These are phyloP conservation scores for Lagenidium giganteum DNA, from an alignment of 352 stramenopile genomes.

Conservation along the genomic window DNA sequence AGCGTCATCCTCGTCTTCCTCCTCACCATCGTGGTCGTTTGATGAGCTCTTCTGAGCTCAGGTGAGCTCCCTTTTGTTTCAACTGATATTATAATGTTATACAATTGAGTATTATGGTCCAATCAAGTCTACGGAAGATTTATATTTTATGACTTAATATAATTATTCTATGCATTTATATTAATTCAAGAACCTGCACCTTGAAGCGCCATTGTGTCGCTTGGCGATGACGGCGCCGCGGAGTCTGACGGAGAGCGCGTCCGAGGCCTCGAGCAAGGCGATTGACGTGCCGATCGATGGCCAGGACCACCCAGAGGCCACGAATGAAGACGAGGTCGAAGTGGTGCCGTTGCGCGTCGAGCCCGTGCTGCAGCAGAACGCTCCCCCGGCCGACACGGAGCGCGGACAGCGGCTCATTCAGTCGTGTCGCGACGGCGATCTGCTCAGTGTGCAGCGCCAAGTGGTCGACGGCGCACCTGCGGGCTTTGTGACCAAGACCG, in stretches of 20 bases:
- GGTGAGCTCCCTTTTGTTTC: too few species aligned
- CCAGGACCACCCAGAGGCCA: slow-evolving; percentile 9
- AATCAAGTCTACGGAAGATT: too few species aligned
- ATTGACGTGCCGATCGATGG: slow-evolving; percentile 8
- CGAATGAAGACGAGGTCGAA: slow-evolving; percentile 21
- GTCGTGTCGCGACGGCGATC: slow-evolving; percentile 45
- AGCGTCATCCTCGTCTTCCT: slow-evolving; percentile 4
- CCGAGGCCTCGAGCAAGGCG: background rate
- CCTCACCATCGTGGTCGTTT: too few species aligned
- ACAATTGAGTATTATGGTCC: too few species aligned
- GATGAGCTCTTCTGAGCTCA: too few species aligned
- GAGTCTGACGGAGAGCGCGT: background rate
- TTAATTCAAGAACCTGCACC: background rate
- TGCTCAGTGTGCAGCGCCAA: slow-evolving; percentile 28
- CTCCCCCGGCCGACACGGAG: slow-evolving; percentile 45
- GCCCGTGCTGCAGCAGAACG: slow-evolving; percentile 47
- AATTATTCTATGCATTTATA: too few species aligned
- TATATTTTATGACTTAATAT: too few species aligned
- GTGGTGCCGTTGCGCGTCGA: slow-evolving; percentile 54
- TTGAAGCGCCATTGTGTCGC: slow-evolving; percentile 18
- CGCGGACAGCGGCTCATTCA: slow-evolving; percentile 52
- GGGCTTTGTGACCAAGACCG: slow-evolving; percentile 71
- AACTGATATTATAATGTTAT: too few species aligned
- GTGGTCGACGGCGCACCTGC: slow-evolving; percentile 42
- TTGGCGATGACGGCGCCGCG: slow-evolving; percentile 3